Evolutionary conservation across 345 rosid species (phyloP).

Genomic region (Eutrema yunnanense): DNA sequence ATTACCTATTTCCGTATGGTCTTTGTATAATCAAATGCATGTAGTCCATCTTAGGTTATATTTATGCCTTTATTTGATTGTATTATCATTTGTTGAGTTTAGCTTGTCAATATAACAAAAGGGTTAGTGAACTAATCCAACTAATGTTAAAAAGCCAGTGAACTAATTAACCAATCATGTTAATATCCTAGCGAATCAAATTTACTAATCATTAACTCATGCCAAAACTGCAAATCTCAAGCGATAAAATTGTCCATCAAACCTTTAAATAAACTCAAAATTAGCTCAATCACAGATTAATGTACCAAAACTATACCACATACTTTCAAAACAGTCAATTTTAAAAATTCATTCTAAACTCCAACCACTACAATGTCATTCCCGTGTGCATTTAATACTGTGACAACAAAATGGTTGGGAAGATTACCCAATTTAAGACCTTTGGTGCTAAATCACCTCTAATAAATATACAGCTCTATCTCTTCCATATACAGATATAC

Average conservation of each 20-base stretch:
- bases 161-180: background rate
- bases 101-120: background rate
- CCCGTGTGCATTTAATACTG: conserved; percentile 6
- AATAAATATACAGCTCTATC: conserved; percentile 7
- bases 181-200: background rate
- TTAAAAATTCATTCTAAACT: background rate
- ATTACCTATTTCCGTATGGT: no score
- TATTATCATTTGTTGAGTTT: background rate
- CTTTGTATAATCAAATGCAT: no score
- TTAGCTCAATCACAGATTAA: background rate
- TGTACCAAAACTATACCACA: background rate
- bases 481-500: background rate
- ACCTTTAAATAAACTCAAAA: background rate
- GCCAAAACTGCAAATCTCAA: no score
- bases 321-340: background rate
- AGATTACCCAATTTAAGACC: conserved; percentile 17
- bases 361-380: background rate
- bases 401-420: conserved; percentile 23
- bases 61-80: background rate
- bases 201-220: background rate
- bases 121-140: conserved; percentile 3
- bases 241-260: background rate
- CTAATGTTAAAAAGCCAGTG: background rate
- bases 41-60: background rate
- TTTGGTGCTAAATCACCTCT: background rate